Base-by-base conservation (phyloP, 768 basidiomycete genomes). In the Gloeophyllum trabeum region DNA sequence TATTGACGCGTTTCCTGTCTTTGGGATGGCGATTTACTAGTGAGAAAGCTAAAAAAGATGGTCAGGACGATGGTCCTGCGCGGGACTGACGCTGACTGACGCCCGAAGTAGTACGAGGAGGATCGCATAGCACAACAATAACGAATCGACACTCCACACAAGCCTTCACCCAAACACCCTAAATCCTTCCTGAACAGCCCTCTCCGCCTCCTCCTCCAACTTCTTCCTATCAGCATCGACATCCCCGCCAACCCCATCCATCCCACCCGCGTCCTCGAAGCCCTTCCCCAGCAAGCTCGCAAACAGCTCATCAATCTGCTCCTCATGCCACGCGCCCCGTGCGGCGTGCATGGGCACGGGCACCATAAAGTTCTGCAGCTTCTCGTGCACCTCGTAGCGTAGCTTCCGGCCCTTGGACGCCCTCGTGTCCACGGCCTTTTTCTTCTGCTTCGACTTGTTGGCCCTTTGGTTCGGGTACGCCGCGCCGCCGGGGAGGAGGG, bases 281-380 rank as follows among this genome's bases (percentile, higher is more conserved):
- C 81, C 81, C 55, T 71, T 79, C 1, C 93, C 92, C 23, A 98
- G 68, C 35, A 99, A 60, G 22, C 86, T 89, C 20, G 79, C 71
- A 61, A 99, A 98, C 42, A 98, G 61, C 57, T 98, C 94, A 54
- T 99, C 93, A 42, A 92, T 74, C 63, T 98, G 96, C 54, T 91
- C 90, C 46, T 97, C 91, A 48, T 94, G 90, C 96, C 96, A 99
- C 43, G 65, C 71, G 22, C 77, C 78, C 28, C 28, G 10, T 16
- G 10, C 28, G 24, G 62, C 57, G 12, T 66, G 56, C 16, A 50
- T 48, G 5, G 76, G 73, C 10, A 92, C 79, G 4, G 94, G 94
- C 1, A 92, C 88, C 84, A 94, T 94, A 57, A 97, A 98, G 60
- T 92, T 91, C 59, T 92, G 88, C 39, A 96, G 66, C 64, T 96